Evolutionary conservation across 2,329 filamentous ascomycete genomes (phyloP).

Genomic region (Venturiaceae sp.): DNA sequence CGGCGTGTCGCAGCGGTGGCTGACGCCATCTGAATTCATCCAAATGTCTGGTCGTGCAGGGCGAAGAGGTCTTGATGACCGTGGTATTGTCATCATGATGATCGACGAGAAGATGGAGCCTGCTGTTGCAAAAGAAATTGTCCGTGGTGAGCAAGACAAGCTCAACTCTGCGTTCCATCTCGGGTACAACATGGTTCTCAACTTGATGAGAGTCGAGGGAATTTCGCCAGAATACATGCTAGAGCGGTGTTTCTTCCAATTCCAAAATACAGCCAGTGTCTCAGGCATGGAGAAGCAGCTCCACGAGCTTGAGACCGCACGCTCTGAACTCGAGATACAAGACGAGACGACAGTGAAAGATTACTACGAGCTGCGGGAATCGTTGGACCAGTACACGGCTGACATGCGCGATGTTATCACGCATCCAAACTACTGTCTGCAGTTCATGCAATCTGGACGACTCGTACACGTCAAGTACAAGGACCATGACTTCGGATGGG

Average conservation of each 20-base stretch:
- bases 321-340: slow-evolving; percentile 63
- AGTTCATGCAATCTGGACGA: slow-evolving; percentile 80
- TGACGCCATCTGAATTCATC: slow-evolving; percentile 93
- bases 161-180: slow-evolving; percentile 97
- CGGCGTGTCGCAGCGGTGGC: slow-evolving; percentile 66
- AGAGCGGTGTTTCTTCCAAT: slow-evolving; percentile 96
- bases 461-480: slow-evolving; percentile 75
- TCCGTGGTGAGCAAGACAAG: slow-evolving; percentile 92
- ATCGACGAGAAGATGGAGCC: slow-evolving; percentile 95
- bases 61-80: slow-evolving; percentile 91
- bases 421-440: slow-evolving; percentile 76
- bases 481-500: slow-evolving; percentile 87
- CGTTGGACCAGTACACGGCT: slow-evolving; percentile 71
- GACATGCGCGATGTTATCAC: slow-evolving; percentile 90
- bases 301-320: slow-evolving; percentile 65
- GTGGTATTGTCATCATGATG: slow-evolving; percentile 99
- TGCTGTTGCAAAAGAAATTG: slow-evolving; percentile 85
- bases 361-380: slow-evolving; percentile 83
- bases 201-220: slow-evolving; percentile 94
- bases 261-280: slow-evolving; percentile 88
- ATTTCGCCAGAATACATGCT: slow-evolving; percentile 98
- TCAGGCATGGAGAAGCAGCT: slow-evolving; percentile 75
- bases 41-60: slow-evolving; percentile 98
- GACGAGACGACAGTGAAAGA: slow-evolving; percentile 87
- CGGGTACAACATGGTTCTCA: slow-evolving; percentile 98